Evolutionary conservation across 2,329 filamentous ascomycete species (phyloP).

Genomic region (Pyrenophora teres): DNA sequence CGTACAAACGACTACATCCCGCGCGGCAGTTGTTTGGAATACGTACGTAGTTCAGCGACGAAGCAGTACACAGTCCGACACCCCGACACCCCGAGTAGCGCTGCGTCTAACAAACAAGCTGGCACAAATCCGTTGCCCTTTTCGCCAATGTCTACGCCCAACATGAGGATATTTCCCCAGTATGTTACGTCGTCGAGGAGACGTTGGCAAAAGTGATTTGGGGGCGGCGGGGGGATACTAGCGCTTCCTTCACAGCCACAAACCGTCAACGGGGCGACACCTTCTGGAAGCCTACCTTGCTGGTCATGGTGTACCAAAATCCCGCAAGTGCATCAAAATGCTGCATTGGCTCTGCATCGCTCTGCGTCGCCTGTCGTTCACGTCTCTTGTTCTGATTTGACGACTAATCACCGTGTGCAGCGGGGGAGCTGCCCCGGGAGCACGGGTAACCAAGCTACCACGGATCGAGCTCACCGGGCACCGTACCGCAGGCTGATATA

Average conservation of each 20-base stretch:
- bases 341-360: slow-evolving; percentile 1
- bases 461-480: slow-evolving; percentile 21
- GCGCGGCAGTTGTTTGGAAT: not conserved
- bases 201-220: not conserved
- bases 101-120: not conserved
- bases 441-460: slow-evolving; percentile 11
- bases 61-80: not conserved
- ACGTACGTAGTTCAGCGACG: not conserved
- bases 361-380: slow-evolving; percentile 12
- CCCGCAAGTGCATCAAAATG: slow-evolving; percentile 7
- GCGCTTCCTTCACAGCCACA: slow-evolving; percentile 20
- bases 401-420: slow-evolving; percentile 4
- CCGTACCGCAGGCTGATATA: slow-evolving; percentile 14
- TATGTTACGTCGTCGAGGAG: not conserved
- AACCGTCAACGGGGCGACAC: slow-evolving; percentile 13
- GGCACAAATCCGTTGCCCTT: slow-evolving; percentile 2
- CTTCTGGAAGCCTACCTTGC: slow-evolving; percentile 20
- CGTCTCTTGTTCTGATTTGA: slow-evolving; percentile 19
- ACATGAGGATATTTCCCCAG: no score
- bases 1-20: slow-evolving; percentile 7
- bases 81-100: not conserved
- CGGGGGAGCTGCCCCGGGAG: slow-evolving; percentile 12
- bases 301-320: slow-evolving; percentile 14
- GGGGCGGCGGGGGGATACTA: no score
- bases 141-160: not conserved